Conservation (phyloP, 345 rosid genomes). For the Microthlaspi erraticum region DNA sequence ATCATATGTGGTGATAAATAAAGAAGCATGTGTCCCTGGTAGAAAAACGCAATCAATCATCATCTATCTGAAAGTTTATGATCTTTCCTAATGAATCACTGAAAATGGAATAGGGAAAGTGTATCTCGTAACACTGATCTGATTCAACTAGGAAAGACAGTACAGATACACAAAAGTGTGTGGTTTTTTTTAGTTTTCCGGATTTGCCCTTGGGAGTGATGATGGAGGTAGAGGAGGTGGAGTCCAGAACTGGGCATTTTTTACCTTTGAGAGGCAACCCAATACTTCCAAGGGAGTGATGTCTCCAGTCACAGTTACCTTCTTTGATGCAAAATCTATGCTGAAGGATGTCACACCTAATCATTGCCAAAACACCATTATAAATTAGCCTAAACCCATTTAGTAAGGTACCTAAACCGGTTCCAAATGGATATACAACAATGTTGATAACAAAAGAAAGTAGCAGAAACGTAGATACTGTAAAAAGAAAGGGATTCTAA, state of each 20-base stretch:
- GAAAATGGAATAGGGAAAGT: neutral
- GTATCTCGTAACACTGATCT: conserved; percentile 9
- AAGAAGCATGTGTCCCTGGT: conserved; percentile 21
- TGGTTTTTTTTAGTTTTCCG: conserved; percentile 3
- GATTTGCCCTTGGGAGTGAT: conserved; percentile 35
- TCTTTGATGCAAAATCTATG: conserved; percentile 75
- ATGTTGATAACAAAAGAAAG: neutral
- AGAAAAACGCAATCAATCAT: neutral
- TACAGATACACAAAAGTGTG: neutral
- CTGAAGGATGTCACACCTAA: conserved; percentile 88
- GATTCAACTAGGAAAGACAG: neutral
- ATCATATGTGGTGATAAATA: conserved; percentile 27
- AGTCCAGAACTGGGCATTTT: conserved; percentile 82
- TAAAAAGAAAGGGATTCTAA: neutral
- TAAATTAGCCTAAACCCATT: conserved; percentile 18
- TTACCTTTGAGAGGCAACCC: conserved; percentile 83
- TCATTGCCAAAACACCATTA: conserved; percentile 8
- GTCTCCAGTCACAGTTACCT: conserved; percentile 83
- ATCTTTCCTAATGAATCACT: conserved; percentile 12
- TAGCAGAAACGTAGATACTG: neutral
- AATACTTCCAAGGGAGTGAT: conserved; percentile 72
- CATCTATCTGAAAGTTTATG: conserved; percentile 14
- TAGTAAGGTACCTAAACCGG: neutral
- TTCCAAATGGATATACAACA: neutral
- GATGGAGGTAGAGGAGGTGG: conserved; percentile 33